Base-by-base conservation (phyloP, 176 grass and related monocot species). In the Aegilops bicornis region DNA sequence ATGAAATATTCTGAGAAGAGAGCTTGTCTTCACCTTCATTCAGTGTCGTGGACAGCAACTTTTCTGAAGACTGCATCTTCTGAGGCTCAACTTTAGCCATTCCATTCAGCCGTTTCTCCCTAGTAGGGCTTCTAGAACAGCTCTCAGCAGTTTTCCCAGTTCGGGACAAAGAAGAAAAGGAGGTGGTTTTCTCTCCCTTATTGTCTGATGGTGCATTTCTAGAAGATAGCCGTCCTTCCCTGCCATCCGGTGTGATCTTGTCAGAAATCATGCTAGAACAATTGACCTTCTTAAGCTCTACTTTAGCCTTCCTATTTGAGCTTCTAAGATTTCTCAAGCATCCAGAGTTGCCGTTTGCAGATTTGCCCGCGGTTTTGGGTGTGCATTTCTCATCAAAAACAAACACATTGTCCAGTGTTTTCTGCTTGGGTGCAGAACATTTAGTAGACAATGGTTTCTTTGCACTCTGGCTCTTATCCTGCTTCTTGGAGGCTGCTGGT, bases 381-480 rank as follows among this genome's bases (percentile, higher is more conserved):
- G 87, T 87, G 66, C 65, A 29, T 83, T 92, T 89, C 32, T 54
- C 89, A 82, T 91, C 65, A 65, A 95, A 91, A 62, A 74, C 40
- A 92, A 95, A 85, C 36, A 87, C 91, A 81, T 85, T 89, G 13
- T 75, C 89, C 23, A 76, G 31, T 11, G 56, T 43, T 84, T 89
- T 89, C 82, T 84, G 63, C 75, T 94, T 98, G 17, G 86, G 78
- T 77, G 86, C 80, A 63, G 90, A 88, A 48, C 68, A 47, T 85
- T 84, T 82, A 79, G 90, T 88, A 76, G 90, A 89, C 60, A 98
- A 74, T 47, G 89, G 83, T 64, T 94, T 96, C 86, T 91, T 96
- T 87, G 85, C 78, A 86, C 75, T 84, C 72, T 19, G 47, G 52
- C 16, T 88, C 88, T 86, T 90, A n/a, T 64, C 70, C 36, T 74